Evolutionary conservation across 306 rosid genomes (phyloP).

Genomic region (Quercus rubra): DNA sequence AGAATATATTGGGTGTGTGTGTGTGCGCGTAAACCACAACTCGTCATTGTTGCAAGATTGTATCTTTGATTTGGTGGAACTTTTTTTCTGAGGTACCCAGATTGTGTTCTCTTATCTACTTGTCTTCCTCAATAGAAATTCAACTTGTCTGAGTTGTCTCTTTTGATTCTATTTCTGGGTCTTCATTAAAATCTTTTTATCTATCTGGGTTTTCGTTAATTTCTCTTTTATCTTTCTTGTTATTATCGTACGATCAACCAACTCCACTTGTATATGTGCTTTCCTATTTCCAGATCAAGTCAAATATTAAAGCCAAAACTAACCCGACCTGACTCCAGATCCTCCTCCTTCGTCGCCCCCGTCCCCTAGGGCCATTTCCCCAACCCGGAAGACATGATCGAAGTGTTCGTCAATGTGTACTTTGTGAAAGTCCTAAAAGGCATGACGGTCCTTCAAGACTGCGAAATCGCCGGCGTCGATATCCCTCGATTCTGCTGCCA

Average conservation of each 20-base stretch:
- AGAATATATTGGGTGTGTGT: neutral
- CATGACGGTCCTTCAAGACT: too few species aligned
- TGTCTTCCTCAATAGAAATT: neutral
- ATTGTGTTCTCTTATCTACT: neutral
- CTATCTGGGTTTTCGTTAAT: conserved; percentile 19
- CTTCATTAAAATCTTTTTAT: conserved; percentile 2
- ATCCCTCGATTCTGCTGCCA: too few species aligned
- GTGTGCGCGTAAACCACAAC: too few species aligned
- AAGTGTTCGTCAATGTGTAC: too few species aligned
- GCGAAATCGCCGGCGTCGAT: too few species aligned
- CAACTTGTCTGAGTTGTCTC: conserved; percentile 23
- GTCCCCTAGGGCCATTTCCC: too few species aligned
- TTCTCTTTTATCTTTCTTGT: conserved; percentile 1
- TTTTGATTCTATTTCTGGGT: conserved; percentile 26
- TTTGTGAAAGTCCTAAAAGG: too few species aligned
- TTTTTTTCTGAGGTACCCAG: conserved; percentile 43
- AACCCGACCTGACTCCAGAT: too few species aligned
- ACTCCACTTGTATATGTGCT: neutral
- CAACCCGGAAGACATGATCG: too few species aligned
- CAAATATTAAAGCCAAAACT: too few species aligned
- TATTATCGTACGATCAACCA: conserved; percentile 18
- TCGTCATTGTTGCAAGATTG: neutral
- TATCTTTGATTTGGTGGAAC: neutral
- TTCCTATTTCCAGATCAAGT: neutral
- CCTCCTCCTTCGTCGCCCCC: too few species aligned